Conservation (phyloP, 2,329 filamentous ascomycete species). For the Penicillium decumbens region DNA sequence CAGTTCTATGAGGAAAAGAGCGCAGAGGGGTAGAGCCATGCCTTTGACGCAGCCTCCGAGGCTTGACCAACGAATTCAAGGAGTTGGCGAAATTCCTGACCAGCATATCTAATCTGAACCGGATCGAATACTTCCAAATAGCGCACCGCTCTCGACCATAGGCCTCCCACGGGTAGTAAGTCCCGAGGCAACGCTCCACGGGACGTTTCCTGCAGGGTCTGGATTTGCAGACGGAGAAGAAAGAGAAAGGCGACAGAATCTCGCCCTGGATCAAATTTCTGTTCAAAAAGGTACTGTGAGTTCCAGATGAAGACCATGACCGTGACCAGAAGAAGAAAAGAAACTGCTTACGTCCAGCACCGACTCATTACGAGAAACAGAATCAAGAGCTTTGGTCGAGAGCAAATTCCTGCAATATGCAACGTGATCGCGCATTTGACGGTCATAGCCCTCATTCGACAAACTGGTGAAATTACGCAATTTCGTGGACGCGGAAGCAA, state of each 20-base stretch:
- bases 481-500: conserved; percentile 24
- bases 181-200: conserved; percentile 35
- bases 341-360: conserved; percentile 32
- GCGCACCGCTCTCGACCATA: conserved; percentile 49
- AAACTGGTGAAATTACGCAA: conserved; percentile 31
- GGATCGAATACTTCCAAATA: conserved; percentile 53
- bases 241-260: conserved; percentile 59
- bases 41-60: conserved; percentile 35
- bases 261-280: conserved; percentile 49
- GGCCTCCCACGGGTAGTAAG: conserved; percentile 40
- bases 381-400: conserved; percentile 31
- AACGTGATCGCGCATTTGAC: conserved; percentile 39
- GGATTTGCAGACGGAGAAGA: conserved; percentile 50
- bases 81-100: conserved; percentile 37
- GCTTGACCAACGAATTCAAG: conserved; percentile 32
- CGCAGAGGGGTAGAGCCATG: conserved; percentile 15
- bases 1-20: conserved; percentile 4
- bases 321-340: background rate
- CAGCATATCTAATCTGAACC: conserved; percentile 44
- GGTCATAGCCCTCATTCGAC: conserved; percentile 43
- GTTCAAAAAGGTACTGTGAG: background rate
- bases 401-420: conserved; percentile 35
- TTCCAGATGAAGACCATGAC: background rate
- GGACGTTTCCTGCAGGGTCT: conserved; percentile 33
- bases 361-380: conserved; percentile 28